Conservation (phyloP, 2,329 filamentous ascomycete species). For the Botryosphaeria dothidea region DNA sequence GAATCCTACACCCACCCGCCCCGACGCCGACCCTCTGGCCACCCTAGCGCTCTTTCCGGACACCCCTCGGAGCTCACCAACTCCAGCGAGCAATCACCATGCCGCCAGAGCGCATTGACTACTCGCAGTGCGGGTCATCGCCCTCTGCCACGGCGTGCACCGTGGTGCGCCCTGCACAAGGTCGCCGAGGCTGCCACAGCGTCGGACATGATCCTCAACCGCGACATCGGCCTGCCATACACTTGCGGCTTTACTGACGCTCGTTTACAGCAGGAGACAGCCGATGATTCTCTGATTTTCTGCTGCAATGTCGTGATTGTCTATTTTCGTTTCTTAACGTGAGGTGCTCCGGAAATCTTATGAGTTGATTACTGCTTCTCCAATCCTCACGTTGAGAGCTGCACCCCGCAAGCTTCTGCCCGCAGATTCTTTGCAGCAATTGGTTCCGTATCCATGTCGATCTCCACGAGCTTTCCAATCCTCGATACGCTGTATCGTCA, state of each 20-base stretch:
- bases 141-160: not conserved
- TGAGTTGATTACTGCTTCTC: conserved; percentile 10
- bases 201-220: not conserved
- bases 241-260: not conserved
- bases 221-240: not conserved
- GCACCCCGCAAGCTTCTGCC: not conserved
- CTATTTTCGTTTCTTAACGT: not conserved
- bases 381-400: not conserved
- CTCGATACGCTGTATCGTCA: conserved; percentile 18
- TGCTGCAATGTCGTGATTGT: not conserved
- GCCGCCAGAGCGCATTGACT: not conserved
- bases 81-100: not conserved
- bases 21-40: not conserved
- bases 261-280: not conserved
- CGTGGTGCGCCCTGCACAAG: not conserved
- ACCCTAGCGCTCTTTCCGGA: not conserved
- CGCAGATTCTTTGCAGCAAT: conserved; percentile 1
- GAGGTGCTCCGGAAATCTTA: conserved; percentile 1
- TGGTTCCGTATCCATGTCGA: conserved; percentile 14
- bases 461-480: conserved; percentile 15
- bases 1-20: not conserved
- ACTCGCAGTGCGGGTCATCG: not conserved
- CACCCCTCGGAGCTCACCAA: not conserved
- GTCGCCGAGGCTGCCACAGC: not conserved
- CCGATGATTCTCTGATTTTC: conserved; percentile 20